Percentiles rank a stretch among this genome's conserved stretches.
phyloP scores from a whole-genome alignment of 2,329 filamentous ascomycete genomes.

The Metarhizium robertsii region DNA sequence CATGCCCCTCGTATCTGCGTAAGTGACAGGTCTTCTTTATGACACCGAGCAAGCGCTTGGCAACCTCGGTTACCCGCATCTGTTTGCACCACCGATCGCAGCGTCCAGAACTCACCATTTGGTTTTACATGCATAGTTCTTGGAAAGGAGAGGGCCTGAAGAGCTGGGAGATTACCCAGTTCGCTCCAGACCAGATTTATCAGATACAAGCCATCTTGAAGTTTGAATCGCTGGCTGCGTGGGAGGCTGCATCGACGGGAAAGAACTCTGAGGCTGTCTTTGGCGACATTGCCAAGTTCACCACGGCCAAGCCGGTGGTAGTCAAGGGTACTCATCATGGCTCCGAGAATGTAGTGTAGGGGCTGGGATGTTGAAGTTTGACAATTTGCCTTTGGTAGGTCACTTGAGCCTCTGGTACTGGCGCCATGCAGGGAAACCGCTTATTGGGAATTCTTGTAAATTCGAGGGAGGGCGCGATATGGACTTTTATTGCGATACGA shows the following conservation, averaged over 20 bases:
- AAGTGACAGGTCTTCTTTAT: conserved; percentile 1
- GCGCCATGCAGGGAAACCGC: no score
- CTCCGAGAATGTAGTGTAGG: neutral
- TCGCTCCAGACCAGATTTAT: conserved; percentile 11
- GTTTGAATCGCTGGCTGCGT: conserved; percentile 13
- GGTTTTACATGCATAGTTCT: conserved; percentile 4
- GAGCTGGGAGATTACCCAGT: conserved; percentile 13
- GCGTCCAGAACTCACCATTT: neutral
- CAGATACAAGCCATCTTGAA: conserved; percentile 16
- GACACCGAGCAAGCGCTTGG: neutral
- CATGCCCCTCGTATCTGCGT: conserved; percentile 16
- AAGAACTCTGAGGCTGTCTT: conserved; percentile 8
- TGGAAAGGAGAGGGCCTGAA: conserved; percentile 13
- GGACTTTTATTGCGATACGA: no score
- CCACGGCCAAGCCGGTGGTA: conserved; percentile 11
- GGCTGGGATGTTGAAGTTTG: neutral
- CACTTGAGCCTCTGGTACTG: no score
- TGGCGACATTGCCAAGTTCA: conserved; percentile 16
- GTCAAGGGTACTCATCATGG: conserved; percentile 11
- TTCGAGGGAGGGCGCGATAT: no score
- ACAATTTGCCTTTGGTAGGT: no score
- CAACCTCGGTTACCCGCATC: neutral
- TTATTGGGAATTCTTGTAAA: no score
- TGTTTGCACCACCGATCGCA: neutral
- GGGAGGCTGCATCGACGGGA: conserved; percentile 8